A percentile compares a stretch with the other conserved stretches of the same genome.
Conservation (phyloP, 768 basidiomycete genomes). For the Lactifluus subvellereus region DNA sequence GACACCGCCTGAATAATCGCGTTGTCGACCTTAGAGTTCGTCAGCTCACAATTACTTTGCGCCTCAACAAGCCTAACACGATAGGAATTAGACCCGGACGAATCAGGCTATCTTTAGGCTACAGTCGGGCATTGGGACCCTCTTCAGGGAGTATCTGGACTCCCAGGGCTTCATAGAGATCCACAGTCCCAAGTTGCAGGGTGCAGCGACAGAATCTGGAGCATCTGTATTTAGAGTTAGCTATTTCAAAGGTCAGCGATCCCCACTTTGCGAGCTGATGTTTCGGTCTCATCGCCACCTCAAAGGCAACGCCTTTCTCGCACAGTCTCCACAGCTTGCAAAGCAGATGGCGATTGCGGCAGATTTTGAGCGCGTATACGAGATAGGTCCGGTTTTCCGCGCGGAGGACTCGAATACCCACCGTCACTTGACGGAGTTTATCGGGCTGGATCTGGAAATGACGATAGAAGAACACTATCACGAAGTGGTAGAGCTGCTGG, state of each 20-base stretch:
- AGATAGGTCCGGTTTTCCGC: slow-evolving; percentile 94
- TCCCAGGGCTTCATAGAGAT: slow-evolving; percentile 83
- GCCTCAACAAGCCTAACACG: slow-evolving; percentile 4
- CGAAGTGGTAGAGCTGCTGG: slow-evolving; percentile 91
- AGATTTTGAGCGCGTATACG: slow-evolving; percentile 97
- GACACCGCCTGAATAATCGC: slow-evolving; percentile 95
- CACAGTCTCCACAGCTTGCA: slow-evolving; percentile 94
- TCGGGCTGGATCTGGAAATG: slow-evolving; percentile 99
- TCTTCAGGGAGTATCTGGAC: slow-evolving; percentile 82
- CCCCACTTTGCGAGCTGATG: background rate
- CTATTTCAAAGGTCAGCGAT: slow-evolving; percentile 84
- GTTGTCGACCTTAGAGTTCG: slow-evolving; percentile 88
- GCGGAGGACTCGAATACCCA: slow-evolving; percentile 97
- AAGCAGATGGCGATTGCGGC: slow-evolving; percentile 99
- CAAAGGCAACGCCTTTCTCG: slow-evolving; percentile 82
- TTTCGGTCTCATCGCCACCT: background rate
- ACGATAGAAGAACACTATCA: slow-evolving; percentile 98
- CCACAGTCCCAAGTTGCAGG: slow-evolving; percentile 95
- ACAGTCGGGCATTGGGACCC: slow-evolving; percentile 79
- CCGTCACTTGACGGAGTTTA: slow-evolving; percentile 97
- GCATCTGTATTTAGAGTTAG: slow-evolving; percentile 96
- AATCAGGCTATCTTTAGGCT: slow-evolving; percentile 95
- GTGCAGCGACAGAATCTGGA: slow-evolving; percentile 94
- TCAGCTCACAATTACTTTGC: slow-evolving; percentile 9
- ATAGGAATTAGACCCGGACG: slow-evolving; percentile 63